phyloP scores from a whole-genome alignment of 495 filamentous ascomycete genomes.

The Thermochaetoides thermophila region DNA sequence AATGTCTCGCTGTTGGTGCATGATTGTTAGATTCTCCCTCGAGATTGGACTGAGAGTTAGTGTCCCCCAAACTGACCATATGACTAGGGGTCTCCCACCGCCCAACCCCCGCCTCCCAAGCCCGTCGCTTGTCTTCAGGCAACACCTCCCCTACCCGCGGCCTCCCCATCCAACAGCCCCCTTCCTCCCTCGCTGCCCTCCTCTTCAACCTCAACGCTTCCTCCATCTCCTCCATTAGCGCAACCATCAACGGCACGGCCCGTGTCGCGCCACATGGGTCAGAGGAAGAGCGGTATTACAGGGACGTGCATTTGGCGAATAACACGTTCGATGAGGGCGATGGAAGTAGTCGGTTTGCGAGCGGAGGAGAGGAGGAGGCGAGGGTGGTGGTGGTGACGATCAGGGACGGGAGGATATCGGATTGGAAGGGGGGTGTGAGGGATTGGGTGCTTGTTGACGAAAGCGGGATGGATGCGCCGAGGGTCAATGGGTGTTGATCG shows the following conservation, averaged over 20 bases:
- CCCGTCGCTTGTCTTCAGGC: slow-evolving; percentile 38
- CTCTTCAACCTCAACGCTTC: slow-evolving; percentile 83
- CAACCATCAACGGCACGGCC: slow-evolving; percentile 80
- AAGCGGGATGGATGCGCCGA: too few relatives aligned
- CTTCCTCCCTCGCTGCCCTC: slow-evolving; percentile 61
- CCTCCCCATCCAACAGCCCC: slow-evolving; percentile 44
- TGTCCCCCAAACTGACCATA: not conserved
- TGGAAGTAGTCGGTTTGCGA: slow-evolving; percentile 45
- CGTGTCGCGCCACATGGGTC: slow-evolving; percentile 52
- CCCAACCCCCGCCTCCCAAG: slow-evolving; percentile 58
- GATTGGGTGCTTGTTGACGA: slow-evolving; percentile 57
- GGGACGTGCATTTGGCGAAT: slow-evolving; percentile 71
- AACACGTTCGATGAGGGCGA: slow-evolving; percentile 55
- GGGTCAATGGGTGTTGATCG: slow-evolving; percentile 25
- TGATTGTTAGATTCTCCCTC: slow-evolving; percentile 44
- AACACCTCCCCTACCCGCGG: slow-evolving; percentile 30
- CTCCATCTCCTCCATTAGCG: slow-evolving; percentile 75
- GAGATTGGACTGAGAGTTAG: not conserved
- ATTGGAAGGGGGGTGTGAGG: slow-evolving; percentile 66
- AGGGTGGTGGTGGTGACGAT: slow-evolving; percentile 61
- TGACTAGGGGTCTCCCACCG: slow-evolving; percentile 69
- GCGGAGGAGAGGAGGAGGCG: slow-evolving; percentile 53
- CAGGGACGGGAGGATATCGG: slow-evolving; percentile 58
- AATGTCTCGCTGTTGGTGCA: slow-evolving; percentile 90
- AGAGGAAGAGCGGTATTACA: slow-evolving; percentile 71